phyloP scores from a whole-genome alignment of 1,284 basidiomycete species.

The Boletellus deceptivus region DNA sequence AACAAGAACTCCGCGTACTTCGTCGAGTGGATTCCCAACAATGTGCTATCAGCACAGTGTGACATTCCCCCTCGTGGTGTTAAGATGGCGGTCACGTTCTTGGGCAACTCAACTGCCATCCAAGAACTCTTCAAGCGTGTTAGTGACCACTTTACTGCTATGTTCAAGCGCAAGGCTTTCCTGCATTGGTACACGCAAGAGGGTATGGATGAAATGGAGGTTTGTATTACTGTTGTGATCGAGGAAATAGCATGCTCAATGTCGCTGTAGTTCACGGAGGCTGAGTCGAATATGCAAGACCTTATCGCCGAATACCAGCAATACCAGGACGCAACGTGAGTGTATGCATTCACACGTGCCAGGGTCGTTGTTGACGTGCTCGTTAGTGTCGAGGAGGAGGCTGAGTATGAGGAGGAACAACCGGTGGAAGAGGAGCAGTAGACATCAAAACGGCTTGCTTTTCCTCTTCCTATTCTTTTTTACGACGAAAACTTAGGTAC shows the following conservation, averaged over 20 bases:
- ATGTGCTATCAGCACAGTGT: slow-evolving; percentile 94
- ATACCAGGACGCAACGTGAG: slow-evolving; percentile 93
- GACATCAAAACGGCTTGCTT: slow-evolving; percentile 25
- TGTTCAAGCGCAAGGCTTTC: slow-evolving; percentile 99
- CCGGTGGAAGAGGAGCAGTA: slow-evolving; percentile 54
- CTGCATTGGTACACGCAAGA: slow-evolving; percentile 99
- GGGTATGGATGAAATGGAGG: slow-evolving; percentile 99
- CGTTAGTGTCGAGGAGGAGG: slow-evolving; percentile 72
- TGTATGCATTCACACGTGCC: slow-evolving; percentile 15
- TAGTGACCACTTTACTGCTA: slow-evolving; percentile 95
- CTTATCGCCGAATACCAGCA: slow-evolving; percentile 93
- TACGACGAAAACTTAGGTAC: slow-evolving; percentile 38
- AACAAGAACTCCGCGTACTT: slow-evolving; percentile 98
- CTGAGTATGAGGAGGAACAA: slow-evolving; percentile 76
- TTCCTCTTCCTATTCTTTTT: slow-evolving; percentile 19
- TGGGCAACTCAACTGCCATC: slow-evolving; percentile 97
- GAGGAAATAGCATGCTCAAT: slow-evolving; percentile 13
- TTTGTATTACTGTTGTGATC: slow-evolving; percentile 30
- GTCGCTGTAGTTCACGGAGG: slow-evolving; percentile 77
- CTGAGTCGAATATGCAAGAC: slow-evolving; percentile 96
- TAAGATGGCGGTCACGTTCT: slow-evolving; percentile 96
- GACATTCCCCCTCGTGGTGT: slow-evolving; percentile 91
- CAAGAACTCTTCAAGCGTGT: slow-evolving; percentile 98
- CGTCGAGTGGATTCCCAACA: slow-evolving; percentile 99
- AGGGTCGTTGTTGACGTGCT: slow-evolving; percentile 1